Conservation (phyloP, 192 early-diverging fungal genomes). For the Backusella australiensis region DNA sequence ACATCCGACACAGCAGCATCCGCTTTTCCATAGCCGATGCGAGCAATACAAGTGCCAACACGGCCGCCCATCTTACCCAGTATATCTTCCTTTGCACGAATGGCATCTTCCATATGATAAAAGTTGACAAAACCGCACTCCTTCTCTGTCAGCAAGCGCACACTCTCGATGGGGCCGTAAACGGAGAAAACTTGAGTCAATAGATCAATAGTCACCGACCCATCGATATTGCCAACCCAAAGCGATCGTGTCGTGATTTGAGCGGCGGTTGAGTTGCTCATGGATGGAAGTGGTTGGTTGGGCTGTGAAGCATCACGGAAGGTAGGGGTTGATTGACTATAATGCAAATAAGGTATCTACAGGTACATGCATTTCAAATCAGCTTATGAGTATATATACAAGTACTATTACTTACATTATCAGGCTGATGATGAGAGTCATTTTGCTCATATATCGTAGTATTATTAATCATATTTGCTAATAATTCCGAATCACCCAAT, state of each 20-base stretch:
- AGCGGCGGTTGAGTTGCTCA: conserved; percentile 12
- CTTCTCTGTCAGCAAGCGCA: conserved; percentile 88
- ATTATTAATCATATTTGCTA: conserved; percentile 12
- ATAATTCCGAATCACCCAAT: conserved; percentile 19
- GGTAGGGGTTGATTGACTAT: conserved; percentile 27
- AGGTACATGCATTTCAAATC: not conserved
- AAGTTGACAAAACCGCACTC: conserved; percentile 98
- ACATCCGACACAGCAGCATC: conserved; percentile 42
- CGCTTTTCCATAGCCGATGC: conserved; percentile 84
- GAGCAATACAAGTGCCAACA: conserved; percentile 75
- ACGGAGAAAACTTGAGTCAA: conserved; percentile 78
- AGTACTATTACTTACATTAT: not conserved
- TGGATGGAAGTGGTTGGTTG: not conserved
- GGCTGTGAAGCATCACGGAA: not conserved
- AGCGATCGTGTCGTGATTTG: conserved; percentile 80
- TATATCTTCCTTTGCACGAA: conserved; percentile 82
- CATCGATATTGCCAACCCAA: conserved; percentile 93
- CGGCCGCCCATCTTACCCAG: conserved; percentile 66
- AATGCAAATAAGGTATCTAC: conserved; percentile 16
- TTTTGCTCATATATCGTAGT: not conserved
- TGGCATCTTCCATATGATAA: conserved; percentile 79
- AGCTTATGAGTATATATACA: not conserved
- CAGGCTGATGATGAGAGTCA: conserved; percentile 5
- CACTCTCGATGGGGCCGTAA: conserved; percentile 89
- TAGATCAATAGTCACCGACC: conserved; percentile 72